A percentile compares a stretch with the other conserved stretches of the same genome.
These are phyloP conservation scores for Setaria viridis DNA, from an alignment of 202 grass and related monocot genomes.

Conservation along the genomic window DNA sequence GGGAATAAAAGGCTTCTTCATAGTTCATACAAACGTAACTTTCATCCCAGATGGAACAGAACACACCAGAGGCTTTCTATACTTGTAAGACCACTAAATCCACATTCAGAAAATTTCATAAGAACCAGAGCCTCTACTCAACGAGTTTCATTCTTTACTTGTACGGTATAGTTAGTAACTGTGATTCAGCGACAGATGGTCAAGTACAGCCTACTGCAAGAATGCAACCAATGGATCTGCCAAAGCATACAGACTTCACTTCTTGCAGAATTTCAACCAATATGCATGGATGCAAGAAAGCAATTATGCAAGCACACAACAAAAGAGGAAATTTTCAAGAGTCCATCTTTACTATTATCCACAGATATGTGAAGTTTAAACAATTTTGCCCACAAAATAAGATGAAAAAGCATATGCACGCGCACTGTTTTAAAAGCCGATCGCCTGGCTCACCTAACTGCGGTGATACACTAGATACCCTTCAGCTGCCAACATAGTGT, in stretches of 20 bases:
- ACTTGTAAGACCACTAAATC: not conserved
- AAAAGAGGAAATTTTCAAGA: constrained; percentile 8
- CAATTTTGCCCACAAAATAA: not conserved
- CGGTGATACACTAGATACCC: not conserved
- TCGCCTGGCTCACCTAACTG: not conserved
- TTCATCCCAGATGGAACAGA: not conserved
- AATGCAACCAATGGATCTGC: not conserved
- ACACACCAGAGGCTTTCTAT: not conserved
- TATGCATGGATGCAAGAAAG: not conserved
- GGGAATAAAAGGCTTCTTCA: not conserved
- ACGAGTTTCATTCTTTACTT: not conserved
- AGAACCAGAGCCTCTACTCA: not conserved
- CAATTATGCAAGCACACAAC: not conserved
- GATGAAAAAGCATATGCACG: not conserved
- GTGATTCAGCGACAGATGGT: not conserved
- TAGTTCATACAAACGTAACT: not conserved
- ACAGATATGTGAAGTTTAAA: not conserved
- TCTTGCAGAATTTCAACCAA: not conserved
- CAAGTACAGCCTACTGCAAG: constrained; percentile 13
- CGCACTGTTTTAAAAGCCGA: not conserved
- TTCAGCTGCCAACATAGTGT: not conserved
- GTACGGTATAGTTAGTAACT: not conserved
- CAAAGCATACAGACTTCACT: not conserved
- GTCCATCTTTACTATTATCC: constrained; percentile 9
- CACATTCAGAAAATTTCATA: not conserved